A percentile compares a stretch with the other conserved stretches of the same genome.
These are phyloP conservation scores for Calycina herbarum DNA, from an alignment of 2,329 filamentous ascomycete genomes.

Conservation along the genomic window DNA sequence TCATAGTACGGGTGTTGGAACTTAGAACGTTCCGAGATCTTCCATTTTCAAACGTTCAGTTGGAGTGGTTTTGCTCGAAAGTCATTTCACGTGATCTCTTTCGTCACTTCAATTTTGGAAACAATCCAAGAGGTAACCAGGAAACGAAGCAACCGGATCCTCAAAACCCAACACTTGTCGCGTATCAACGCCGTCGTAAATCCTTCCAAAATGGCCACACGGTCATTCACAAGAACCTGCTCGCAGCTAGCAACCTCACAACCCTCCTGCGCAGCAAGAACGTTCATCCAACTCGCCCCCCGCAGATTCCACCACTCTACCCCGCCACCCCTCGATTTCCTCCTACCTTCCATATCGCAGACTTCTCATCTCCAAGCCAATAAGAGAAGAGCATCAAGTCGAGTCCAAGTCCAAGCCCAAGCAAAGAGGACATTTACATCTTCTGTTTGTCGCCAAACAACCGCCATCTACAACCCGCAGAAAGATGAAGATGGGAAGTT, in stretches of 20 bases:
- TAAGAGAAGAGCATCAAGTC: not conserved
- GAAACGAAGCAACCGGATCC: not conserved
- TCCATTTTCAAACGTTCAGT: too few species aligned
- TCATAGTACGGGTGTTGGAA: too few species aligned
- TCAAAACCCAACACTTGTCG: not conserved
- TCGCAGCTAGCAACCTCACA: constrained; percentile 21
- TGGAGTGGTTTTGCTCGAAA: too few species aligned
- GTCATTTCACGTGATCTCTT: too few species aligned
- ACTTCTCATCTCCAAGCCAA: not conserved
- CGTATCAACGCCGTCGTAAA: not conserved
- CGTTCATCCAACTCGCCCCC: constrained; percentile 33
- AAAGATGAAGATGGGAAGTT: constrained; percentile 81
- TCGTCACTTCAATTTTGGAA: not conserved
- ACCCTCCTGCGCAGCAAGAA: constrained; percentile 28
- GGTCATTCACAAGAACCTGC: constrained; percentile 28
- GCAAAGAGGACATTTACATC: constrained; percentile 28
- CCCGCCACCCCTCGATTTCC: constrained; percentile 34
- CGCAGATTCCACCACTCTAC: constrained; percentile 25
- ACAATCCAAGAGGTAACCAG: not conserved
- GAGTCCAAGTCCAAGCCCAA: not conserved
- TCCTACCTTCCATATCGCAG: constrained; percentile 25
- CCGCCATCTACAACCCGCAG: constrained; percentile 67
- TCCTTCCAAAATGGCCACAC: constrained; percentile 29
- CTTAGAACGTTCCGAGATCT: too few species aligned
- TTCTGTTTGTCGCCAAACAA: constrained; percentile 40